phyloP scores from a whole-genome alignment of 2,329 filamentous ascomycete species.

The Colletotrichum costaricense region DNA sequence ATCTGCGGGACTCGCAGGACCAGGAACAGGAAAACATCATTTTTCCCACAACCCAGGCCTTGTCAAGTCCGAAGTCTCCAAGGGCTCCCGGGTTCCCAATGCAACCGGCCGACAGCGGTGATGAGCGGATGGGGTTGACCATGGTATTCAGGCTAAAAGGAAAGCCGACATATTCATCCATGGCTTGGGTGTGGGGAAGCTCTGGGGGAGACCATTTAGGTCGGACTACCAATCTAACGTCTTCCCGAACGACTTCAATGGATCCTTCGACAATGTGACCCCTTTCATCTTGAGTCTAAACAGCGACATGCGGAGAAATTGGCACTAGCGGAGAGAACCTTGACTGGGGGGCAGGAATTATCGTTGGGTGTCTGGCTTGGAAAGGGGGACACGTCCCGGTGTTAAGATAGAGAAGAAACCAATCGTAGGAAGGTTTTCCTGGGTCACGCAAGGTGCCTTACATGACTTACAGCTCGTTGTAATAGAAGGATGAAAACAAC shows the following conservation, averaged over 20 bases:
- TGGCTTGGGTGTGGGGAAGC: conserved; percentile 11
- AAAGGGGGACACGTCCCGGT: background rate
- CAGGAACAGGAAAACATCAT: background rate
- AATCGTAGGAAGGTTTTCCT: background rate
- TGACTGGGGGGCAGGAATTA: background rate
- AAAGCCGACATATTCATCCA: conserved; percentile 22
- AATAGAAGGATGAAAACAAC: background rate
- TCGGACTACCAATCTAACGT: background rate
- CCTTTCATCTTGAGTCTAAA: conserved; percentile 27
- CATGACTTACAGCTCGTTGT: background rate
- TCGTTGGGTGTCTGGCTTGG: background rate
- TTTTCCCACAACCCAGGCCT: background rate
- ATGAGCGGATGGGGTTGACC: background rate
- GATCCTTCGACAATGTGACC: conserved; percentile 20
- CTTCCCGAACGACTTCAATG: background rate
- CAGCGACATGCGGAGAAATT: conserved; percentile 15
- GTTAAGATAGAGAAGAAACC: background rate
- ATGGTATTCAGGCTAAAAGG: conserved; percentile 34
- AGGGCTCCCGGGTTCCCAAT: background rate
- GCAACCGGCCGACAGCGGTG: background rate
- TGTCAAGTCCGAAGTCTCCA: background rate
- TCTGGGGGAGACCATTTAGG: background rate
- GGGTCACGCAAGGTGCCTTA: background rate
- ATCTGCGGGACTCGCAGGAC: conserved; percentile 19
- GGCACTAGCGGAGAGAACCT: conserved; percentile 8